Conservation (phyloP, 169 alveolate genomes). For the Plasmodium cynomolgi region DNA sequence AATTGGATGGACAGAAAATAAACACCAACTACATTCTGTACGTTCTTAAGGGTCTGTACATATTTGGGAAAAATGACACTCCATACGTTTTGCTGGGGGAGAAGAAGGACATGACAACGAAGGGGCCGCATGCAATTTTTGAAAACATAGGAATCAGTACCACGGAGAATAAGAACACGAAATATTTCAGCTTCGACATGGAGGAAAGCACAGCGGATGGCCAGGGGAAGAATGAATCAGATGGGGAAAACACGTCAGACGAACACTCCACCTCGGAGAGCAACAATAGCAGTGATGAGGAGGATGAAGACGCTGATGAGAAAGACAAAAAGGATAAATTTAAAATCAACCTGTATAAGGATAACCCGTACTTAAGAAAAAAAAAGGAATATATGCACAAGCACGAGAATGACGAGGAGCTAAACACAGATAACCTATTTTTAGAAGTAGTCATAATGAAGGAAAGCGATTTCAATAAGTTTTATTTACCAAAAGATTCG, state of each 20-base stretch:
- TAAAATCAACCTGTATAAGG: constrained; percentile 43
- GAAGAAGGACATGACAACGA: constrained; percentile 51
- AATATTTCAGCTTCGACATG: constrained; percentile 51
- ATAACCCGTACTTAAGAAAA: constrained; percentile 61
- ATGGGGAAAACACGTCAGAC: not conserved
- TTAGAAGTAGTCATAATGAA: constrained; percentile 71
- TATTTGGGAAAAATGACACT: constrained; percentile 63
- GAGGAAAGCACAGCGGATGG: not conserved
- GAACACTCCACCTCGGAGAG: not conserved
- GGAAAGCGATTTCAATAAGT: constrained; percentile 64
- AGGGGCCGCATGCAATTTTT: constrained; percentile 61
- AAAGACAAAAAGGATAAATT: constrained; percentile 37
- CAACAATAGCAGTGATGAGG: not conserved
- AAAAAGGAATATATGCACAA: constrained; percentile 23
- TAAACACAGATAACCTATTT: constrained; percentile 35
- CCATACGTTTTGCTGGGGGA: constrained; percentile 69
- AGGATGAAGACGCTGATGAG: constrained; percentile 25
- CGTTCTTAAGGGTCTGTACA: constrained; percentile 69
- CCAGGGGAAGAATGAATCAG: not conserved
- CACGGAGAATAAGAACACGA: constrained; percentile 51
- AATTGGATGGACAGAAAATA: constrained; percentile 72
- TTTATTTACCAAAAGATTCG: constrained; percentile 59
- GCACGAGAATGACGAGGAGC: not conserved
- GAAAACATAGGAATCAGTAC: constrained; percentile 75
- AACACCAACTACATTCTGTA: constrained; percentile 71